Base-by-base conservation (phyloP, 257 asterid genomes). In the Solanum medicagineum region DNA sequence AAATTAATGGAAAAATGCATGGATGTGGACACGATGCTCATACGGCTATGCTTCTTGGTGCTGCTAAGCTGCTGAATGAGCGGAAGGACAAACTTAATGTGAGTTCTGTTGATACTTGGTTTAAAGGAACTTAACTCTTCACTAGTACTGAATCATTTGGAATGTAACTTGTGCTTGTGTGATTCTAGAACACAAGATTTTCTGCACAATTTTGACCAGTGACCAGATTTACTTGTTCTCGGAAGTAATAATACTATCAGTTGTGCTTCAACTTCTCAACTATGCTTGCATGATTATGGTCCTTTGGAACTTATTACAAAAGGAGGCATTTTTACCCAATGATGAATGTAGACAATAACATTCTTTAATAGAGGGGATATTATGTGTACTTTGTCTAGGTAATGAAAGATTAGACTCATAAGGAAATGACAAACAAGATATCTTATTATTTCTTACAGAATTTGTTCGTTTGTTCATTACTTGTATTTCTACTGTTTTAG, bases 21-120 rank as follows among this genome's bases (percentile, higher is more conserved):
- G 98, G 94, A 73, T 95, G 98, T 89, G 98, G 98, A 63, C 98
- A 95, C 49, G 98, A 94, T 91, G 98, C 97, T 60, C 98, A 95
- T 85, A 95, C 98, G 20, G 86, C 98, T 1, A 95, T 95, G 98
- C 90, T 95, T 65, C 98, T 95, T 85, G 98, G 98, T 60, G 98
- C 98, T 87, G 98, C 98, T 83, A 95, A 94, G 90, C 85, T 94
- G 81, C 94, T 95, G 69, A 88, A 94, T 75, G 86, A 90, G 79
- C 89, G 98, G 80, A 94, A 91, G 89, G 90, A 90, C 86, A 83
- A 86, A 63, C 94, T 95, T 81, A 88, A 94, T 94, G 98, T 95
- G 74, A 86, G 91, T 85, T 84, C 10, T 77, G 7, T 77, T 26
- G 81, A 73, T 73, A 12, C n/a, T 20, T n/a, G 57, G 36, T 73